Evolutionary conservation across 192 early-diverging fungal species (phyloP), one percentile per base, ranked within the genome.

Genomic region (Chytriomyces sp.): DNA sequence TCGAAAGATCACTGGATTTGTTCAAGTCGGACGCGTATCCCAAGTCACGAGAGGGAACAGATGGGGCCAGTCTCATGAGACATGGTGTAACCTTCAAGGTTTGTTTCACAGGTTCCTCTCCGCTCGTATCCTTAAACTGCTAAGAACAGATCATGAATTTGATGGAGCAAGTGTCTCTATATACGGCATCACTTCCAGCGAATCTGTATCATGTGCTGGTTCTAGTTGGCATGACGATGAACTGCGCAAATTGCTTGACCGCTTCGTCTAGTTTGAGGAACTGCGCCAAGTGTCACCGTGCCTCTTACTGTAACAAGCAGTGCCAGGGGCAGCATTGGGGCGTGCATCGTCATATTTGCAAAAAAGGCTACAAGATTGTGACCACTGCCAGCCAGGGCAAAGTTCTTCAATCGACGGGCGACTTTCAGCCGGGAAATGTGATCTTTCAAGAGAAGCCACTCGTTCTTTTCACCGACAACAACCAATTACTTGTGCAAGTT

Each of bases 41-140:
- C 50, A 57, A 70, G 5, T 5, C 20, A 20, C 49, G 48, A 16
- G 69, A 70, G 69, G 7, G 16, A 13, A 10, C 43, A 7, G 66
- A 67, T 53, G 69, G 69, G 28, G 46, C 35, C 18, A 53, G 69
- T 57, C 69, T 70, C 43, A 50, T 26, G 50, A 70, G 69, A 9
- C 48, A 70, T 70, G 69, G 50, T 11, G 48, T 70, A 13, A 70
- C 50, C 69, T 70, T 70, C 69, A 70, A 70, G 69, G 50, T 70
- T 70, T 13, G 69, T 70, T n/a, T n/a, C n/a, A n/a, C n/a, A n/a
- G n/a, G n/a, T n/a, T n/a, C n/a, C n/a, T n/a, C n/a, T n/a, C n/a
- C n/a, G n/a, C n/a, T n/a, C n/a, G n/a, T n/a, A n/a, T n/a, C n/a
- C n/a, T n/a, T n/a, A n/a, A n/a, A n/a, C n/a, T n/a, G n/a, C n/a